phyloP scores from a whole-genome alignment of 139 green algal species.

The Eudorina sp. region DNA sequence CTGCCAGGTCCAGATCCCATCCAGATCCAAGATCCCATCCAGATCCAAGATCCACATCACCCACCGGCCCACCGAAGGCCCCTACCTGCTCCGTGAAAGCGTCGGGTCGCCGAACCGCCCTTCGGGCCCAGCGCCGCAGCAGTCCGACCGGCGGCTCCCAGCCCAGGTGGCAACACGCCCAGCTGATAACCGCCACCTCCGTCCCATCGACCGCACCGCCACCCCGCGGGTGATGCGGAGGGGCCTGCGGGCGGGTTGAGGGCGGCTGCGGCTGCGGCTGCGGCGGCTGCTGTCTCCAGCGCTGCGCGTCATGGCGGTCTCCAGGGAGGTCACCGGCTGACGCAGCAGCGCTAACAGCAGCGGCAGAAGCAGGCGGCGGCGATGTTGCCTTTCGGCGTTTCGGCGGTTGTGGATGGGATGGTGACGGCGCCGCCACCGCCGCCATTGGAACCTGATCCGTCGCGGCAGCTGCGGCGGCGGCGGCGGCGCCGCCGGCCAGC shows the following conservation, averaged over 20 bases:
- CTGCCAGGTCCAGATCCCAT: too few relatives aligned
- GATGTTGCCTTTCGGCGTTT: not conserved
- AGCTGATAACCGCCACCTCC: not conserved
- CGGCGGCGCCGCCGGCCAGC: not conserved
- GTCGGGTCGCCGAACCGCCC: not conserved
- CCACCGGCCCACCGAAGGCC: too few relatives aligned
- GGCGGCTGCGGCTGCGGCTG: not conserved
- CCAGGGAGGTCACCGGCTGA: too few relatives aligned
- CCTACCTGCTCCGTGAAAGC: not conserved
- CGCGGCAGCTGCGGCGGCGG: not conserved
- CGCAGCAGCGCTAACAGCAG: too few relatives aligned
- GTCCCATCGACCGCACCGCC: too few relatives aligned
- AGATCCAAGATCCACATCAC: too few relatives aligned
- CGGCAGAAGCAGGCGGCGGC: not conserved
- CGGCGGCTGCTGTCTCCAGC: not conserved
- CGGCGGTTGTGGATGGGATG: not conserved
- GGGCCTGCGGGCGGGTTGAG: too few relatives aligned
- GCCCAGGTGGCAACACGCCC: conserved; percentile 4
- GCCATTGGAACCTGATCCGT: not conserved
- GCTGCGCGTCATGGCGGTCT: not conserved
- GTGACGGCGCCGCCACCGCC: not conserved
- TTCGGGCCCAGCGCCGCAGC: not conserved
- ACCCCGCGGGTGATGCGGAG: too few relatives aligned
- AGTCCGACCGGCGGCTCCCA: not conserved
- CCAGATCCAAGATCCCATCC: too few relatives aligned